Evolutionary conservation across 108 stramenopile genomes (phyloP).

Genomic region (Aurantiochytrium sp.): DNA sequence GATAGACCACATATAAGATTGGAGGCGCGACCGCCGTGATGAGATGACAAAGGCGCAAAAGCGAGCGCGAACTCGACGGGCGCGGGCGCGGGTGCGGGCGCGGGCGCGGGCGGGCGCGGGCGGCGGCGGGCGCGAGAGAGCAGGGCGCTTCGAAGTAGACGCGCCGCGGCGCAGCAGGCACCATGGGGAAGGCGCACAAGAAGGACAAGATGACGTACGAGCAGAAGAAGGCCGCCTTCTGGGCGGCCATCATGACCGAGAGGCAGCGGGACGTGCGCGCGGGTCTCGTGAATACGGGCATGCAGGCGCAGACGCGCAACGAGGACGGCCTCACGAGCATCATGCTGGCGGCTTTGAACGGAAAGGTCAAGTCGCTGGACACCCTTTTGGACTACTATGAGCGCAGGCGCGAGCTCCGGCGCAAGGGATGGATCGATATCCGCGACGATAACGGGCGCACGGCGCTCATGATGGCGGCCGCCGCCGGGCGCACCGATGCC

Average conservation of each 20-base stretch:
- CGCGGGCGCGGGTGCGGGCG: background rate
- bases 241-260: constrained; percentile 27
- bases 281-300: constrained; percentile 23
- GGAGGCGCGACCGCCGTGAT: no score
- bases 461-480: constrained; percentile 23
- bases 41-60: no score
- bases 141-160: no score
- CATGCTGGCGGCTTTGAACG: constrained; percentile 5
- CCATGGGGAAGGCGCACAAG: constrained; percentile 9
- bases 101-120: background rate
- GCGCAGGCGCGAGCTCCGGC: constrained; percentile 4
- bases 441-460: constrained; percentile 16
- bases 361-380: constrained; percentile 22
- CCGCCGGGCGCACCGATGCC: background rate
- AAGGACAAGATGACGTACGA: constrained; percentile 15
- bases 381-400: constrained; percentile 17
- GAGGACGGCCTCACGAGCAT: constrained; percentile 25
- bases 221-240: constrained; percentile 29
- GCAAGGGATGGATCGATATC: constrained; percentile 22
- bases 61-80: no score
- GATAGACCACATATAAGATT: no score
- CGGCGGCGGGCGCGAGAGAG: background rate
- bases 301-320: constrained; percentile 31
- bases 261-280: constrained; percentile 20
- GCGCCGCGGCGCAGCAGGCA: background rate